Evolutionary conservation across 257 asterid species (phyloP).

Genomic region (Solanum bulbocastanum): DNA sequence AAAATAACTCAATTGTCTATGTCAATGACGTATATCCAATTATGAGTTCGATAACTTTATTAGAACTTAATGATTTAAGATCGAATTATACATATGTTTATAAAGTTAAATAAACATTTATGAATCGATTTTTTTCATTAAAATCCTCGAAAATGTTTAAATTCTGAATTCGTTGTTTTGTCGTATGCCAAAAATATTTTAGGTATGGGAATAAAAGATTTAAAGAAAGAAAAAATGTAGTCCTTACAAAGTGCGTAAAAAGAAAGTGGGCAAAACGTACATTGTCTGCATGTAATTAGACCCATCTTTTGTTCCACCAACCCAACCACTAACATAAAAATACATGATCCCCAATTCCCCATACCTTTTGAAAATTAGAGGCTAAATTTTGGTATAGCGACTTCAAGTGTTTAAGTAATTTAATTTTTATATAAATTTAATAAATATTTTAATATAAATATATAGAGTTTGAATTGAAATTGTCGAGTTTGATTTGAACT

Average conservation of each 20-base stretch:
- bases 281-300: neutral
- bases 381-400: neutral
- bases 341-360: neutral
- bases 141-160: neutral
- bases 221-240: neutral
- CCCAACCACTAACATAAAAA: neutral
- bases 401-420: neutral
- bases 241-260: neutral
- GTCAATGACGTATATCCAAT: neutral
- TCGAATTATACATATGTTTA: neutral
- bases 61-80: neutral
- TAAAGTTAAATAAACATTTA: neutral
- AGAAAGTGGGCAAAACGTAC: neutral
- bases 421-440: neutral
- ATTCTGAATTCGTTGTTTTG: neutral
- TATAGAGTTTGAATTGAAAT: neutral
- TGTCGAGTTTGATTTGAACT: rapidly evolving
- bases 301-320: neutral
- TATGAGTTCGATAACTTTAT: neutral
- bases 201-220: neutral
- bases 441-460: neutral
- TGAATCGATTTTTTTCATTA: rapidly evolving
- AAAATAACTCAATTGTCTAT: neutral
- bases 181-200: neutral
- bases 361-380: neutral